phyloP scores from a whole-genome alignment of 768 basidiomycete genomes.

The Boletellus ananiceps region DNA sequence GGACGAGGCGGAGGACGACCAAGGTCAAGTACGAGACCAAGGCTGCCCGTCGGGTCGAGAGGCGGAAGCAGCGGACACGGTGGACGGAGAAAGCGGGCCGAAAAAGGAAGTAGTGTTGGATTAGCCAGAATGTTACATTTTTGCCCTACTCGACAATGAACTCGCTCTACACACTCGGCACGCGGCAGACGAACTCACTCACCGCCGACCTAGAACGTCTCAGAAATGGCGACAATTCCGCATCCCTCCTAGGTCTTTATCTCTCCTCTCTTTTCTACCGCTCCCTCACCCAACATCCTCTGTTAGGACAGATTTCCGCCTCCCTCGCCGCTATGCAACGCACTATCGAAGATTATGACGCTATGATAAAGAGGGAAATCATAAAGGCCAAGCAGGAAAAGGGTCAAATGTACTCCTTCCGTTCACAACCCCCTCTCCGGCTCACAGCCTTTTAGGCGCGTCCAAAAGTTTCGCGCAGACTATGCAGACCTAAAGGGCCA shows the following conservation, averaged over 20 bases:
- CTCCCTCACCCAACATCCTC: conserved; percentile 14
- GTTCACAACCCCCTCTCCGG: background rate
- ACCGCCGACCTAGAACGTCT: conserved; percentile 83
- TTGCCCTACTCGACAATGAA: conserved; percentile 58
- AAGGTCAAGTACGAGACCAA: conserved; percentile 66
- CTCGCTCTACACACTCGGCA: conserved; percentile 89
- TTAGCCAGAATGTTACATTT: background rate
- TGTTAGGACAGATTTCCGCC: conserved; percentile 94
- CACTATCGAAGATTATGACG: conserved; percentile 95
- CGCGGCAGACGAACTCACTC: conserved; percentile 86
- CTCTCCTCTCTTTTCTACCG: background rate
- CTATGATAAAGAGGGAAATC: conserved; percentile 94
- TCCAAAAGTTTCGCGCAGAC: conserved; percentile 87
- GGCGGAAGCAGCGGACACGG: conserved; percentile 57
- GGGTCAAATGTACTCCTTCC: conserved; percentile 68
- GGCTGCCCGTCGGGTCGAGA: conserved; percentile 56
- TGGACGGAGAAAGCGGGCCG: conserved; percentile 73
- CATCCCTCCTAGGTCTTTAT: conserved; percentile 76
- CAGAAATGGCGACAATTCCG: conserved; percentile 73
- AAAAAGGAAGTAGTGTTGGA: conserved; percentile 38
- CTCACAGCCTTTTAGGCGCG: conserved; percentile 54
- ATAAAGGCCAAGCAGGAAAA: conserved; percentile 97
- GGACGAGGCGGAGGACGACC: conserved; percentile 24
- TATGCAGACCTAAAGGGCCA: conserved; percentile 77
- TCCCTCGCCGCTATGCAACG: conserved; percentile 91